phyloP scores from a whole-genome alignment of 306 rosid species.

The Dryas alaskensis region DNA sequence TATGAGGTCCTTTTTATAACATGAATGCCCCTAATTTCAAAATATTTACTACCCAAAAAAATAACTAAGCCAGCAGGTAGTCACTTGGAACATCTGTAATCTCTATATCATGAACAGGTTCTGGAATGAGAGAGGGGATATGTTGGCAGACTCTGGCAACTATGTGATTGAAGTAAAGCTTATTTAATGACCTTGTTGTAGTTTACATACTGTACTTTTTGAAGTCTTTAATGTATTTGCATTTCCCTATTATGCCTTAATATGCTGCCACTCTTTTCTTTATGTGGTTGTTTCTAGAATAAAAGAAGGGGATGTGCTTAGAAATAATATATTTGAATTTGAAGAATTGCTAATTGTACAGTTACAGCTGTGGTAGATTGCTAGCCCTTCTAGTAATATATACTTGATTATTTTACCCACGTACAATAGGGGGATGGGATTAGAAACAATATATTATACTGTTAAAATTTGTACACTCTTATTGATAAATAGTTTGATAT shows the following conservation, averaged over 20 bases:
- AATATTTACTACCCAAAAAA: not conserved
- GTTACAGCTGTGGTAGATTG: not conserved
- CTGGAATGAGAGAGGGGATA: not conserved
- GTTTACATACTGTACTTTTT: not conserved
- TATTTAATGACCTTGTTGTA: not conserved
- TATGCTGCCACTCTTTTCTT: not conserved
- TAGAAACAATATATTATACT: too few species aligned
- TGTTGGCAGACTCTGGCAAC: not conserved
- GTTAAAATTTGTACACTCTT: too few species aligned
- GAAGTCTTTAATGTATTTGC: not conserved
- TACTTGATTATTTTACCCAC: too few species aligned
- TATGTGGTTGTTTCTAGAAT: not conserved
- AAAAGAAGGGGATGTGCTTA: not conserved
- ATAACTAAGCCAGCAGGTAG: too few species aligned
- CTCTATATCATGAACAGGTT: not conserved
- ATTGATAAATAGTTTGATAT: not conserved
- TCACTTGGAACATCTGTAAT: too few species aligned
- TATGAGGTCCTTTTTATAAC: not conserved
- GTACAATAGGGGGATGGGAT: not conserved
- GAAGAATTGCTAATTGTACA: not conserved
- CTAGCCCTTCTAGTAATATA: too few species aligned
- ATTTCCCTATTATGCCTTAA: not conserved
- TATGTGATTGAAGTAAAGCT: not conserved
- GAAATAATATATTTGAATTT: not conserved
- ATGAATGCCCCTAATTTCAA: not conserved